Percentiles rank a stretch among this genome's conserved stretches.
phyloP scores from a whole-genome alignment of 352 stramenopile genomes.

The Thraustochytrium striatum region DNA sequence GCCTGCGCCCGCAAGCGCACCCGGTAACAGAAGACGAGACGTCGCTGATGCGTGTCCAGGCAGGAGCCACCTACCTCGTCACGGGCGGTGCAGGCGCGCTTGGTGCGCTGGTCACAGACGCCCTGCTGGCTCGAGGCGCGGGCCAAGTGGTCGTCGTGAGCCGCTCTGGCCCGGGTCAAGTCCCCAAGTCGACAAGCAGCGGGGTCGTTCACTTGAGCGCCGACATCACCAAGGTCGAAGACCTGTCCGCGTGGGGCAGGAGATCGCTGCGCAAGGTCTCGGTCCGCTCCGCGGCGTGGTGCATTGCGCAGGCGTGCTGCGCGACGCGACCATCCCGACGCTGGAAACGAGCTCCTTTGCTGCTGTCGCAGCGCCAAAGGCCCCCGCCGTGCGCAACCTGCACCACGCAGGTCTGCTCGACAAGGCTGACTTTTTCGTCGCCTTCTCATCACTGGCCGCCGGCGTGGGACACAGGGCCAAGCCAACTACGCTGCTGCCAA shows the following conservation, averaged over 20 bases:
- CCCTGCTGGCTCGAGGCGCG: background rate
- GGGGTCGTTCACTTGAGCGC: background rate
- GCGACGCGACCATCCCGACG: background rate
- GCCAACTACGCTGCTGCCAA: constrained; percentile 42
- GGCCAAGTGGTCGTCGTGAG: background rate
- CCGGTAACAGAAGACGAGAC: too few relatives aligned
- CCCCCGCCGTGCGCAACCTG: background rate
- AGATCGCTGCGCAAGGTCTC: background rate
- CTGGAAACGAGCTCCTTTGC: background rate
- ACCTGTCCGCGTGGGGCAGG: background rate
- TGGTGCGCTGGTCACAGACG: background rate
- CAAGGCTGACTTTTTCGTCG: constrained; percentile 4
- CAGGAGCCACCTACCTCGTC: constrained; percentile 30
- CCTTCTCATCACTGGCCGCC: constrained; percentile 29
- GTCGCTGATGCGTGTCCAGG: background rate
- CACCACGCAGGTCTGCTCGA: too few relatives aligned
- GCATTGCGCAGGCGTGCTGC: constrained; percentile 45
- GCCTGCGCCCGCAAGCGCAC: background rate
- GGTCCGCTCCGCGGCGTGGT: background rate
- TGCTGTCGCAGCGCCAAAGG: constrained; percentile 1
- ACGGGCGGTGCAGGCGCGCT: constrained; percentile 43
- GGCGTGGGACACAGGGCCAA: constrained; percentile 29
- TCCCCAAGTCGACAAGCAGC: background rate
- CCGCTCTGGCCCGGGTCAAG: background rate
- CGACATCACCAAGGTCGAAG: background rate